Conservation (phyloP, 148 eudicot species). For the Silene conica region DNA sequence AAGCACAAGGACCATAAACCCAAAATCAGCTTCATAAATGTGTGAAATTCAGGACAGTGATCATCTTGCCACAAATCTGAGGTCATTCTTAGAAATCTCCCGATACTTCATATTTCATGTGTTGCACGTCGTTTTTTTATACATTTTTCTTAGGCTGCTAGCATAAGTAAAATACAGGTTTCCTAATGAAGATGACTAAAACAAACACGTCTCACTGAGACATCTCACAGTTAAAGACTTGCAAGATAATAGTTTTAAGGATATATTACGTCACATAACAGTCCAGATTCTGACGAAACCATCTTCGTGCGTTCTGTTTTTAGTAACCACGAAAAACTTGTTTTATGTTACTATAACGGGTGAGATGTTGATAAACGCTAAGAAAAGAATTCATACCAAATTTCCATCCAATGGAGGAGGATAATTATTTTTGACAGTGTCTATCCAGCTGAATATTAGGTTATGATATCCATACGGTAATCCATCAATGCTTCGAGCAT, state of each 20-base stretch:
- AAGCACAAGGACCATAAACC: background rate
- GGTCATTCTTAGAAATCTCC: background rate
- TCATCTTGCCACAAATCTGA: background rate
- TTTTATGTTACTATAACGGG: background rate
- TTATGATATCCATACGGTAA: conserved; percentile 88
- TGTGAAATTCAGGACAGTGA: background rate
- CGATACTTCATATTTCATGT: background rate
- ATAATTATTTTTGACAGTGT: conserved; percentile 72
- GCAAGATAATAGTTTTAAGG: background rate
- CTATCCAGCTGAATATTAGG: conserved; percentile 96
- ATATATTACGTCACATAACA: background rate
- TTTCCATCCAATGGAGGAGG: conserved; percentile 93
- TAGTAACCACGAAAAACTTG: background rate
- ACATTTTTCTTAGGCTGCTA: background rate
- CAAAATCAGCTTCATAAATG: background rate
- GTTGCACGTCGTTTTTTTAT: background rate
- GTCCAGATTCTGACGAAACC: background rate
- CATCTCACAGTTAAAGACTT: background rate
- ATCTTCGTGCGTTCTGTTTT: background rate
- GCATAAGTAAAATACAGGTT: no score
- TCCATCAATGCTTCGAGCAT: conserved; percentile 82
- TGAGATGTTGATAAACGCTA: background rate
- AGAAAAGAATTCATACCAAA: conserved; percentile 47
- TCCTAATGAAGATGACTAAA: no score
- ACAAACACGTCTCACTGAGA: background rate